These are phyloP conservation scores for Eremothecium coryli DNA, from an alignment of 1,139 yeast species.

Conservation along the genomic window DNA sequence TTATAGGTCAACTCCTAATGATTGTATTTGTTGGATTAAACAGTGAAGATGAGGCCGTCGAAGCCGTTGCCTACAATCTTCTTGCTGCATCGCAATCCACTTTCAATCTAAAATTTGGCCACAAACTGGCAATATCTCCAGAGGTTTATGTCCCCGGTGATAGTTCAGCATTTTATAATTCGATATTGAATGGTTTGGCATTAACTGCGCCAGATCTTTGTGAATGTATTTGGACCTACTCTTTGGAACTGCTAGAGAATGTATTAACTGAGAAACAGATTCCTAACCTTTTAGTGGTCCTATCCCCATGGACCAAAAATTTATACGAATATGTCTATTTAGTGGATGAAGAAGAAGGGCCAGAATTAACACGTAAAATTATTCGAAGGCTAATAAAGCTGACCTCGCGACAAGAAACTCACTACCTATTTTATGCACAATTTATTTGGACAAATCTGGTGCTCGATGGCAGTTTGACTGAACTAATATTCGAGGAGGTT, in stretches of 20 bases:
- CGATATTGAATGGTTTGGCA: constrained; percentile 53
- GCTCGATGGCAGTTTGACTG: constrained; percentile 49
- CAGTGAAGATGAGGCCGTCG: constrained; percentile 48
- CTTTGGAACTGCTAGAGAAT: constrained; percentile 22
- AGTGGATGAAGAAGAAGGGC: constrained; percentile 47
- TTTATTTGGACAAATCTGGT: constrained; percentile 67
- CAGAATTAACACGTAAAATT: constrained; percentile 51
- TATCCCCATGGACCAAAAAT: constrained; percentile 75
- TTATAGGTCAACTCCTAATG: constrained; percentile 50
- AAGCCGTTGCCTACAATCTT: constrained; percentile 55
- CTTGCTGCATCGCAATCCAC: constrained; percentile 56
- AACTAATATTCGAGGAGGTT: constrained; percentile 60
- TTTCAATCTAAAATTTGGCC: constrained; percentile 54
- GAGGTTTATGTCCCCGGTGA: constrained; percentile 69
- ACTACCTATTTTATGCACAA: constrained; percentile 43
- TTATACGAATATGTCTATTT: constrained; percentile 49
- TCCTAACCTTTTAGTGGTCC: constrained; percentile 37
- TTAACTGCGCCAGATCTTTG: constrained; percentile 51
- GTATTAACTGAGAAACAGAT: constrained; percentile 18
- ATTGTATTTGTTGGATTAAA: constrained; percentile 62
- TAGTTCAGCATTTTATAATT: constrained; percentile 53
- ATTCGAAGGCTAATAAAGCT: constrained; percentile 56
- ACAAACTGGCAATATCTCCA: constrained; percentile 46
- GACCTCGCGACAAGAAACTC: constrained; percentile 37
- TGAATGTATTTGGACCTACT: constrained; percentile 29